Conservation (phyloP, 805 yeast genomes). For the Nakazawaea siamensis region DNA sequence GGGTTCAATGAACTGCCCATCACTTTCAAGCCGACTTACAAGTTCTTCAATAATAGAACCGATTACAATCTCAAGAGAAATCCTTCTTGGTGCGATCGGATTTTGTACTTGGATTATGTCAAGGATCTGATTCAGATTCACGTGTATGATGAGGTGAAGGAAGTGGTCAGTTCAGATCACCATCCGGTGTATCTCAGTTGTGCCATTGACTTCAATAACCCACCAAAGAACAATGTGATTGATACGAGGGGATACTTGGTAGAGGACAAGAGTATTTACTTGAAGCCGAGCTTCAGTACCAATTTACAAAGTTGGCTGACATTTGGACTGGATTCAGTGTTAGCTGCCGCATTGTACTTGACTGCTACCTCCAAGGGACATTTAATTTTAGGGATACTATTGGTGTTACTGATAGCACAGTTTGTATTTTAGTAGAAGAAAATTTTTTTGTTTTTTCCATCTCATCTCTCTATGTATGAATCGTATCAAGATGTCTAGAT, state of each 20-base stretch:
- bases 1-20: slow-evolving; percentile 66
- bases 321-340: not conserved
- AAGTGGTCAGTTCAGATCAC: slow-evolving; percentile 63
- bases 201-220: slow-evolving; percentile 34
- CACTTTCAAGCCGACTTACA: slow-evolving; percentile 73
- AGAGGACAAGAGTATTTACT: slow-evolving; percentile 18
- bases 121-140: slow-evolving; percentile 15
- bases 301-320: slow-evolving; percentile 1
- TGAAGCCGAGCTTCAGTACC: slow-evolving; percentile 14
- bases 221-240: slow-evolving; percentile 27
- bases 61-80: slow-evolving; percentile 47
- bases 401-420: slow-evolving; percentile 1
- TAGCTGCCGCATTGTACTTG: slow-evolving; percentile 2
- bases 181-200: slow-evolving; percentile 60
- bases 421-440: not conserved
- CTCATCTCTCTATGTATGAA: too few species aligned
- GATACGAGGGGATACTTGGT: slow-evolving; percentile 19
- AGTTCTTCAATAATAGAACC: slow-evolving; percentile 40
- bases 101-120: slow-evolving; percentile 46
- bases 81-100: slow-evolving; percentile 91
- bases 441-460: too few species aligned
- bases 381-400: not conserved
- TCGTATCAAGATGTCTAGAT: slow-evolving; percentile 2
- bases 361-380: slow-evolving; percentile 2
- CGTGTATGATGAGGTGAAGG: slow-evolving; percentile 40